Evolutionary conservation across 192 early-diverging fungal genomes (phyloP), one percentile per base, ranked within the genome.

Genomic region (Entomortierella parvispora): DNA sequence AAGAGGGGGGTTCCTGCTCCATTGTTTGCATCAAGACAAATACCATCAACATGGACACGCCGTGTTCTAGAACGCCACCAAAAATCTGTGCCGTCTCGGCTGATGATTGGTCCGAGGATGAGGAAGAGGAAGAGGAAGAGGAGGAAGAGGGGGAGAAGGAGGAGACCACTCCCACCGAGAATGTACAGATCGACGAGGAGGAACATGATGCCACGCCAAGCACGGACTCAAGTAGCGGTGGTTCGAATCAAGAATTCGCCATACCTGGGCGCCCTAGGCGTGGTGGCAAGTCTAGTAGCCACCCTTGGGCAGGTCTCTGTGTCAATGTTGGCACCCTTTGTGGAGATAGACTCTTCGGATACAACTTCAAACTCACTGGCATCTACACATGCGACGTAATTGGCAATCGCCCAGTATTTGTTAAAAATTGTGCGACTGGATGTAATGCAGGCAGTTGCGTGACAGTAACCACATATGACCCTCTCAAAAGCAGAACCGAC

Each of bases 271-370:
- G 5, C 37, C 37, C 7, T 12, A 40, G 12, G 37, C 37, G 37
- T 40, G 37, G 7, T 40, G 37, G 33, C 11, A 23, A 10, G 11
- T n/a, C 22, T 22, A 9, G 1, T 20, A 29, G 25, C 15, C 62
- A 51, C 11, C 60, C 60, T 62, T 62, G 60, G 60, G 32, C 10
- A 4, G 47, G 32, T 28, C 60, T 17, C 29, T 62, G 47, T 45
- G 47, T 62, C 26, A 50, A 32, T 9, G 11, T 26, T 37, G 60
- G 60, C 8, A 51, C 32, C 5, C 47, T 50, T 40, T 62, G 60
- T 32, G 60, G 60, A 34, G 50, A n/a, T 20, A n/a, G n/a, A 22
- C 46, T 62, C 20, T 62, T 62, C 37, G 47, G 60, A 40, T 62
- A 62, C 48, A 62, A 12, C 2, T 62, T 62, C 37, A 18, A 49